phyloP scores from a whole-genome alignment of 441 rosid genomes.

The Geranium incanum region DNA sequence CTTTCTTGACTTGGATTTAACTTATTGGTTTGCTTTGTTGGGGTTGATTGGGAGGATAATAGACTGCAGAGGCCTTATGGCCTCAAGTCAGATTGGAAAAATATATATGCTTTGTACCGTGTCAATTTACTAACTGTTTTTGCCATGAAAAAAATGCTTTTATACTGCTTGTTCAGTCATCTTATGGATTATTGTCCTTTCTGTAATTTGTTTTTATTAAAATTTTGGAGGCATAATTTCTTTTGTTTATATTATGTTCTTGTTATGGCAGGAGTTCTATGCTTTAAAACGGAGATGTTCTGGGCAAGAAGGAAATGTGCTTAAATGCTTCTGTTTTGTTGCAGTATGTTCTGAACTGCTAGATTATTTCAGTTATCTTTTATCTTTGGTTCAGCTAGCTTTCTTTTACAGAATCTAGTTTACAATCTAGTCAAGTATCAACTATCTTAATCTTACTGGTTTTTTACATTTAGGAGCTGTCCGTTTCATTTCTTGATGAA shows the following conservation, averaged over 20 bases:
- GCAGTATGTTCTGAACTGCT: not conserved
- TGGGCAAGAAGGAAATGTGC: not conserved
- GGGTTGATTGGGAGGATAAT: too few relatives aligned
- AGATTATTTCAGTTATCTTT: not conserved
- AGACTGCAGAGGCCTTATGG: too few relatives aligned
- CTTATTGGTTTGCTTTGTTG: too few relatives aligned
- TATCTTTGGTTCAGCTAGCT: not conserved
- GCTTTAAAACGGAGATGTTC: not conserved
- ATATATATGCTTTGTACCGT: too few relatives aligned
- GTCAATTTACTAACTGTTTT: too few relatives aligned
- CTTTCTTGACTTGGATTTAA: too few relatives aligned
- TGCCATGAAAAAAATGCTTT: too few relatives aligned
- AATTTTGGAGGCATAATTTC: not conserved
- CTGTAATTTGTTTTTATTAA: not conserved
- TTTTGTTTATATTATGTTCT: not conserved
- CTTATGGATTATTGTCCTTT: not conserved
- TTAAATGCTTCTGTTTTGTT: conserved; percentile 6
- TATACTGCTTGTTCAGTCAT: too few relatives aligned
- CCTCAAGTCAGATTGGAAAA: too few relatives aligned
- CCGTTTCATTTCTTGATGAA: too few relatives aligned
- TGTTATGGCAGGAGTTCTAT: conserved; percentile 6
- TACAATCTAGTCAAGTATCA: not conserved
- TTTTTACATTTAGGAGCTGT: not conserved
- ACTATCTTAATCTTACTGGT: not conserved
- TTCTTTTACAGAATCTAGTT: not conserved